A percentile compares a stretch with the other conserved stretches of the same genome.
These are phyloP conservation scores for Phytophthora nicotianae DNA, from an alignment of 352 stramenopile genomes.

Conservation along the genomic window DNA sequence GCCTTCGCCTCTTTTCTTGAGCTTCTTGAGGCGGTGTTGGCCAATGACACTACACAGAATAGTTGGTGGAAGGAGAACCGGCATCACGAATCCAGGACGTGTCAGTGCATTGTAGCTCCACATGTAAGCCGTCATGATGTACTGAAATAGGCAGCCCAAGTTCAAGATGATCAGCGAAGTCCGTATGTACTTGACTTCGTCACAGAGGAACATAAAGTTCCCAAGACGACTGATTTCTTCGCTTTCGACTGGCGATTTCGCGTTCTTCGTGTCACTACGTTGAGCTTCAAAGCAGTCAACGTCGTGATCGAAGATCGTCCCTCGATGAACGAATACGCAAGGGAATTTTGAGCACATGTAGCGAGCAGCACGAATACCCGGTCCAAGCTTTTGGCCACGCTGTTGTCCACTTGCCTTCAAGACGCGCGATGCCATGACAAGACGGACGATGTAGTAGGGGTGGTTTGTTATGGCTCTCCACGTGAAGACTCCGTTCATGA, in stretches of 20 bases:
- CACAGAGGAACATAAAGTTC: background rate
- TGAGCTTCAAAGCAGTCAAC: background rate
- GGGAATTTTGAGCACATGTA: background rate
- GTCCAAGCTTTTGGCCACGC: background rate
- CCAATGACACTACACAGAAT: slow-evolving; percentile 8
- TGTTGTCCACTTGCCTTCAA: background rate
- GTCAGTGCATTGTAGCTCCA: slow-evolving; percentile 7
- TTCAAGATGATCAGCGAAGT: slow-evolving; percentile 7
- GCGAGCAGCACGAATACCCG: background rate
- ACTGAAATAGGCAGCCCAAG: slow-evolving; percentile 8
- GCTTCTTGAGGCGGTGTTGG: slow-evolving; percentile 1
- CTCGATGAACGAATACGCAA: background rate
- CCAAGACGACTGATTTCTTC: slow-evolving; percentile 4
- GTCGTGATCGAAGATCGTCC: background rate
- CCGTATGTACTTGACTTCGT: slow-evolving; percentile 9
- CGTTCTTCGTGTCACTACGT: background rate
- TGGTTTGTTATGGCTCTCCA: background rate
- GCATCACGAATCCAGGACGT: slow-evolving; percentile 10
- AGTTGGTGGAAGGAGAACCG: slow-evolving; percentile 2
- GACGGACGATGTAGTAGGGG: slow-evolving; percentile 1
- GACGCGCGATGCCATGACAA: background rate
- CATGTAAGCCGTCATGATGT: slow-evolving; percentile 13
- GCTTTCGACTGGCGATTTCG: background rate
- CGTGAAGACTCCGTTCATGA: slow-evolving; percentile 6
- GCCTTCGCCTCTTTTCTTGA: slow-evolving; percentile 4